Base-by-base conservation (phyloP, 345 rosid genomes). In the Linum trigynum region DNA sequence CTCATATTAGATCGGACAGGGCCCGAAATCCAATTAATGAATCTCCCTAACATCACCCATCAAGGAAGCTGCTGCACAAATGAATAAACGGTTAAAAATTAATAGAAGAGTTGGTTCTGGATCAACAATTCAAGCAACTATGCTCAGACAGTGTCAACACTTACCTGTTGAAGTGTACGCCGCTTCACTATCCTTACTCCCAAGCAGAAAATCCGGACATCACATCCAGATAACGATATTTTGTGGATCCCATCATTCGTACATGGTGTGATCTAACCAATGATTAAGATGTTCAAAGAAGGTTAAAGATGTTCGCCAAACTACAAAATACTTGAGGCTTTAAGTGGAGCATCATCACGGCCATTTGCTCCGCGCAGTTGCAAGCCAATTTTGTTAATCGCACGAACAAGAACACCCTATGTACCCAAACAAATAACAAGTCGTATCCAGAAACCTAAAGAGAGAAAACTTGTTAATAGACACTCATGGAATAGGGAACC, bases 311-410 rank as follows among this genome's bases (percentile, higher is more conserved):
- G 32, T 23, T 23, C 32, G 32, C 32, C 43, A 62, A 37, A 50
- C 55, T 48, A 23, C 64, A 55, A 38, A 5, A 7, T 45, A 45
- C 32, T 45, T 45, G 51, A 7, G 11, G 12, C 12, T 45, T 45
- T 14, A 45, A 9, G 7, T 7, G 95, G 89, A 71, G 92, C 99
- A 83, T 94, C 97, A 75, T 94, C 99, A 63, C 99, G 99, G 65
- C 99, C 99, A 82, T 84, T 90, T 39, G 85, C 85, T 60, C 99
- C 99, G 6, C 90, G 78, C 61, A 86, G 80, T 64, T 94, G 99
- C 17, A 89, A 83, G 60, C 87, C 92, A 60, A 97, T 95, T 72
- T 97, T 85, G 76, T 86, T 84, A 69, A 88, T 84, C 36, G 91
- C 92, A 70, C 92, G 96, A 39, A 90, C 81, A 61, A 87, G 51